These are phyloP conservation scores for Drechslerella coelobrocha DNA, from an alignment of 2,329 filamentous ascomycete genomes.

Conservation along the genomic window DNA sequence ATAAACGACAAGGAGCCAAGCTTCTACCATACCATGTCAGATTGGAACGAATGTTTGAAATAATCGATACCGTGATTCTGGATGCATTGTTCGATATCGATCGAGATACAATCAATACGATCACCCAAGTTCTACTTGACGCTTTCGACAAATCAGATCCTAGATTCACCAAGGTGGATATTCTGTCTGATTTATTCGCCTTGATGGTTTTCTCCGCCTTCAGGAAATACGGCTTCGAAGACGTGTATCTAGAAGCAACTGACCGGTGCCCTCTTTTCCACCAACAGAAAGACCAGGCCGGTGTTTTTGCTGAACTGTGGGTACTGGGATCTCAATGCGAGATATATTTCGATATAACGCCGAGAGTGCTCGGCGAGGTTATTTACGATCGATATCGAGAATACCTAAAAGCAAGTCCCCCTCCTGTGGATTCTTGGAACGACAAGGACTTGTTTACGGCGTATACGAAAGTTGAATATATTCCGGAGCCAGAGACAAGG, in stretches of 20 bases:
- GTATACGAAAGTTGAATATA: conserved; percentile 56
- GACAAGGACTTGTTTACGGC: conserved; percentile 57
- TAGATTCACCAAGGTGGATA: conserved; percentile 57
- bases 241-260: conserved; percentile 69
- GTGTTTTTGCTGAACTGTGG: conserved; percentile 70
- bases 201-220: conserved; percentile 67
- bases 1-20: conserved; percentile 53
- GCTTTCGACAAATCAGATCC: conserved; percentile 55
- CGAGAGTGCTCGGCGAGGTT: conserved; percentile 62
- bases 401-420: conserved; percentile 55
- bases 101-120: conserved; percentile 56
- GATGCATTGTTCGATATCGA: conserved; percentile 56
- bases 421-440: conserved; percentile 53
- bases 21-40: conserved; percentile 52
- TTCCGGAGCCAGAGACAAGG: conserved; percentile 37
- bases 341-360: conserved; percentile 67
- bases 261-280: conserved; percentile 70
- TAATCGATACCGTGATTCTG: conserved; percentile 54
- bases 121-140: conserved; percentile 58
- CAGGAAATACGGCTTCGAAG: conserved; percentile 66
- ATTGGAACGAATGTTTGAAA: conserved; percentile 53
- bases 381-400: conserved; percentile 57
- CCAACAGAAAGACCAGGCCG: conserved; percentile 68
- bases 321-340: conserved; percentile 70
- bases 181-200: conserved; percentile 65